A percentile compares a stretch with the other conserved stretches of the same genome.
Evolutionary conservation across 345 rosid genomes (phyloP).

Genomic region (Aquilaria malaccensis): DNA sequence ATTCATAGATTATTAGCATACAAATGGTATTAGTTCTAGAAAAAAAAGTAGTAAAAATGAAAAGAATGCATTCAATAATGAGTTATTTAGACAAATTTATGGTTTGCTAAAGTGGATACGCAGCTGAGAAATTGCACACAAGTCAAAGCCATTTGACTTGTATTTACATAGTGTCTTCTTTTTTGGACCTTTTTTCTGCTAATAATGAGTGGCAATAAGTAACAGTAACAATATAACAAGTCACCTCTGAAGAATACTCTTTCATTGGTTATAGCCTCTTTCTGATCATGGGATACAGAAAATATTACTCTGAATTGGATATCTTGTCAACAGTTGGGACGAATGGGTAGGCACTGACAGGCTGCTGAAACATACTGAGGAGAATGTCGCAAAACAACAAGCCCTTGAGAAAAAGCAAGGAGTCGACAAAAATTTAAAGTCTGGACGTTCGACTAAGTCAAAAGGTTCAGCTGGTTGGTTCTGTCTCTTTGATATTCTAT

Average conservation of each 20-base stretch:
- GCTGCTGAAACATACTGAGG: slow-evolving; percentile 55
- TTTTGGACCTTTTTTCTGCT: no score
- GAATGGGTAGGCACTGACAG: slow-evolving; percentile 87
- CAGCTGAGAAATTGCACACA: no score
- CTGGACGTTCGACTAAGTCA: slow-evolving; percentile 57
- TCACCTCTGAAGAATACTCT: slow-evolving; percentile 11
- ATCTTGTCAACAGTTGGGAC: slow-evolving; percentile 80
- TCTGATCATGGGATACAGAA: slow-evolving; percentile 22
- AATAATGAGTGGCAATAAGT: no score
- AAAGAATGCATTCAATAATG: no score
- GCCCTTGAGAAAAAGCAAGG: slow-evolving; percentile 54
- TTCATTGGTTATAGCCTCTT: slow-evolving; percentile 28
- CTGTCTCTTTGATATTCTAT: slow-evolving; percentile 9
- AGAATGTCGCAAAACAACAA: slow-evolving; percentile 63
- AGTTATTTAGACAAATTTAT: no score
- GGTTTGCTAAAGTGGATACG: no score
- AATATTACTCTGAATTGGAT: slow-evolving; percentile 37
- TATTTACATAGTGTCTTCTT: no score
- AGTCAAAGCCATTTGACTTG: no score
- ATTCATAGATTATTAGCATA: no score
- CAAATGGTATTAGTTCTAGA: no score
- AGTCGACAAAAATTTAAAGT: slow-evolving; percentile 50
- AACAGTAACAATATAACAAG: no score
- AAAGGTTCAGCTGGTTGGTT: slow-evolving; percentile 52
- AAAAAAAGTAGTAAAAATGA: no score